These are phyloP conservation scores for Amborella trichopoda DNA, from an alignment of 164 flowering plant species.

Conservation along the genomic window DNA sequence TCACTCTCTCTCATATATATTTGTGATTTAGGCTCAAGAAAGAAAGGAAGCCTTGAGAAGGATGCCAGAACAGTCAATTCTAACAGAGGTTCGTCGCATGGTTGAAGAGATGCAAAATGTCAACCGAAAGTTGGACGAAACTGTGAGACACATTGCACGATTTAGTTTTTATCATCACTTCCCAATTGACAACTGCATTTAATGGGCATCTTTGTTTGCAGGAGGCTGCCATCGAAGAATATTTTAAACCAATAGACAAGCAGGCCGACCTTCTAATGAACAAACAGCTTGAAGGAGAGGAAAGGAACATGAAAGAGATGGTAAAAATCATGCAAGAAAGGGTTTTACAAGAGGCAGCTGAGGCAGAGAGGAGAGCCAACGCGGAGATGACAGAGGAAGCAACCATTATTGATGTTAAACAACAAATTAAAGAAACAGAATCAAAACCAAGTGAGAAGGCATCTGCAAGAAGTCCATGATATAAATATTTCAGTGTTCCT, in stretches of 20 bases:
- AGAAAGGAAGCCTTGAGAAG: slow-evolving; percentile 50
- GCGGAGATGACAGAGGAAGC: no score
- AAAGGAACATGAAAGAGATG: slow-evolving; percentile 42
- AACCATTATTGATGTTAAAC: no score
- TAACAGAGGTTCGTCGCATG: slow-evolving; percentile 80
- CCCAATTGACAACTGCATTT: no score
- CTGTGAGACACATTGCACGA: no score
- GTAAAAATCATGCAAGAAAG: slow-evolving; percentile 37
- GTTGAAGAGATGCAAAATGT: slow-evolving; percentile 81
- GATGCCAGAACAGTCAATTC: slow-evolving; percentile 62
- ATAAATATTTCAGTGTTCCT: no score
- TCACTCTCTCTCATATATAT: neutral
- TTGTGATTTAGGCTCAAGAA: slow-evolving; percentile 42
- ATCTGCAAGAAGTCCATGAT: no score
- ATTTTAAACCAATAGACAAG: slow-evolving; percentile 72
- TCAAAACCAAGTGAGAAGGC: no score
- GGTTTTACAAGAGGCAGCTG: slow-evolving; percentile 22
- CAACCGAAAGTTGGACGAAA: slow-evolving; percentile 59
- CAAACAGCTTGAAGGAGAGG: slow-evolving; percentile 57
- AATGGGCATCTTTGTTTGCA: slow-evolving; percentile 19
- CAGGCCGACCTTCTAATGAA: slow-evolving; percentile 50
- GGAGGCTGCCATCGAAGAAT: slow-evolving; percentile 68
- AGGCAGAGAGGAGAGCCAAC: slow-evolving; percentile 6
- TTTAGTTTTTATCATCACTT: no score
- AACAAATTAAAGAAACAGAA: no score